Evolutionary conservation across 257 asterid species (phyloP).

Genomic region (Eucommia ulmoides): DNA sequence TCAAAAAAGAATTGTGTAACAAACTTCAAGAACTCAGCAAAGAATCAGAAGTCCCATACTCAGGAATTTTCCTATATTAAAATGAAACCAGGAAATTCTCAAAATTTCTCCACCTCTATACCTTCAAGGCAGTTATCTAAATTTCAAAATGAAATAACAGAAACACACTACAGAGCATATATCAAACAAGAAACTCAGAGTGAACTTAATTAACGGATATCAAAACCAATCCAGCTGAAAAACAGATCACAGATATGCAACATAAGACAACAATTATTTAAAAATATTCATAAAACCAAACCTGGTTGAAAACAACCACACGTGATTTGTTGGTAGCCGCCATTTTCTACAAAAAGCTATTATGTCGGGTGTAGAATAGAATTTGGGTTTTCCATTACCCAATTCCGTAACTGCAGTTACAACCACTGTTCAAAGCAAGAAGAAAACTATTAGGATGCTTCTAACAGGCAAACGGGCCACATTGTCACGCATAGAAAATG

Average conservation of each 20-base stretch:
- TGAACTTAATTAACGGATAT: not conserved
- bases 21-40: too few relatives aligned
- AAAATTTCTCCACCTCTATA: too few relatives aligned
- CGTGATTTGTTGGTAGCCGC: conserved; percentile 88
- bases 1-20: too few relatives aligned
- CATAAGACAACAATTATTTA: not conserved
- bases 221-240: not conserved
- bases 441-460: conserved; percentile 13
- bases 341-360: conserved; percentile 86
- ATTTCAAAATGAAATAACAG: not conserved
- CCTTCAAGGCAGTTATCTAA: not conserved
- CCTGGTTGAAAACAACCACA: conserved; percentile 97
- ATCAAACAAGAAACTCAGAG: not conserved
- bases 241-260: not conserved
- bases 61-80: too few relatives aligned
- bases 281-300: conserved; percentile 14
- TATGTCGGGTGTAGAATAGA: conserved; percentile 84
- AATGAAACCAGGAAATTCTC: too few relatives aligned
- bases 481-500: too few relatives aligned
- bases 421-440: conserved; percentile 46
- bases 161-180: not conserved
- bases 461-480: conserved; percentile 3
- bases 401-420: conserved; percentile 93
- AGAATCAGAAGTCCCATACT: too few relatives aligned
- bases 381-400: conserved; percentile 86